These are phyloP conservation scores for Sarocladiaceae sp. DNA, from an alignment of 2,329 filamentous ascomycete genomes.

Conservation along the genomic window DNA sequence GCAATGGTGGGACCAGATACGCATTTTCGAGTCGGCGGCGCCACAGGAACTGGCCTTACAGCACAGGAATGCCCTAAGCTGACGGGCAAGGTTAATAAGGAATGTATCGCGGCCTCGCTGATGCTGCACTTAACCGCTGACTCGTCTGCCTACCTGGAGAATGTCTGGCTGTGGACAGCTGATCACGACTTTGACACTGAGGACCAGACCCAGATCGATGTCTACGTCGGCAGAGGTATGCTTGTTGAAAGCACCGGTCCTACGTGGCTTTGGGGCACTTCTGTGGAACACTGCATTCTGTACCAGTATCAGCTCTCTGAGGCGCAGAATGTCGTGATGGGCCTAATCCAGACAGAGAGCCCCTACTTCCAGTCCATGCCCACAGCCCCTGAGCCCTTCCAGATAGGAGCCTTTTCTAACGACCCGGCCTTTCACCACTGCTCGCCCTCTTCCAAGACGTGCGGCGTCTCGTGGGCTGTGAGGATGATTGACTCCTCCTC, in stretches of 20 bases:
- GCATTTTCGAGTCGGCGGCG: constrained; percentile 39
- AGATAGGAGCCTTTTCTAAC: constrained; percentile 6
- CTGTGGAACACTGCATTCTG: constrained; percentile 25
- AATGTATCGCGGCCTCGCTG: constrained; percentile 55
- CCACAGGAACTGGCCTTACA: constrained; percentile 14
- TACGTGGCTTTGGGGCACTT: constrained; percentile 23
- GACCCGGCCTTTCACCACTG: constrained; percentile 13
- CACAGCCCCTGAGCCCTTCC: constrained; percentile 13
- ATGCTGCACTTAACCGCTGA: constrained; percentile 38
- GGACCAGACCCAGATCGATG: constrained; percentile 20
- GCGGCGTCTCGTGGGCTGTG: constrained; percentile 20
- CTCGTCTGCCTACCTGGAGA: constrained; percentile 40
- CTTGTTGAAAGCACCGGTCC: constrained; percentile 24
- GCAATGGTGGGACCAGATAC: constrained; percentile 27
- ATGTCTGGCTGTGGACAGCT: constrained; percentile 42
- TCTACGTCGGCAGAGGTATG: constrained; percentile 30
- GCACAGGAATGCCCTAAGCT: constrained; percentile 17
- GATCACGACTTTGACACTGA: constrained; percentile 49
- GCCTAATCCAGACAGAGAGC: constrained; percentile 37
- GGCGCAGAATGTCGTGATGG: constrained; percentile 40
- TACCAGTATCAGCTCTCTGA: constrained; percentile 42
- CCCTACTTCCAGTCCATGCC: constrained; percentile 17
- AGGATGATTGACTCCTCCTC: constrained; percentile 15
- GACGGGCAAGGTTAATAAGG: constrained; percentile 25
- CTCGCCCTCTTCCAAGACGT: constrained; percentile 13